Base-by-base conservation (phyloP, 805 yeast species). In the Metschnikowia lachancei region DNA sequence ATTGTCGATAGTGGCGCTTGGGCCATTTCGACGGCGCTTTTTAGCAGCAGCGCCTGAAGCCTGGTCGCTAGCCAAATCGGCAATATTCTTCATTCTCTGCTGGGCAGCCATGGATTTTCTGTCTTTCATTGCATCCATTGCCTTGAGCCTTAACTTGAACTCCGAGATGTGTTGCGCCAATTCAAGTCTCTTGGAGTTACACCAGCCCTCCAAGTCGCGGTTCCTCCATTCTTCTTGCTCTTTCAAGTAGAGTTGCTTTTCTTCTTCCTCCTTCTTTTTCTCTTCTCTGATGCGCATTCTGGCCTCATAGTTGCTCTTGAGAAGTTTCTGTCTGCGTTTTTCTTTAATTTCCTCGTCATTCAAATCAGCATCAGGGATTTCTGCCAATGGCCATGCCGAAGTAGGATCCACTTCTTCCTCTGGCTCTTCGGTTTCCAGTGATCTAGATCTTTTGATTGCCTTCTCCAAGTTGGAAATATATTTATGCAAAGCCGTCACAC, bases 31-130 rank as follows among this genome's bases (percentile, higher is more conserved):
- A 42, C 72, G 60, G 48, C 75, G 69, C 49, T 67, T 68, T 57
- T 85, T 73, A 10, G 68, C 61, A 26, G 81, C 71, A 41, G 77
- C 73, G 7, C 75, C 62, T 4, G 72, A 62, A 16, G 68, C 65
- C 57, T 75, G 87, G 57, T 87, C 94, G 39, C 83, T 75, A 0
- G 97, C 97, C 50, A 92, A 74, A 11, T 87, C 84, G 0, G 97
- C 95, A 41, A 92, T 82, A 52, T 81, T 84, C 62, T 87, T 89
- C 97, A 92, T 91, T 58, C 98, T 73, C 66, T 83, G 80, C 66
- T 92, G 97, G 1, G 96, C 89, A 22, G 96, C 96, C 49, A 80
- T 80, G 3, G 97, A 90, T 63, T 90, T 90, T 54, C 98, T 76
- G 67, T 91, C 95, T 54, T 81, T 82, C 64, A 92, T 75, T 42